Base-by-base conservation (phyloP, 2,329 filamentous ascomycete genomes). In the Dothistroma pini region DNA sequence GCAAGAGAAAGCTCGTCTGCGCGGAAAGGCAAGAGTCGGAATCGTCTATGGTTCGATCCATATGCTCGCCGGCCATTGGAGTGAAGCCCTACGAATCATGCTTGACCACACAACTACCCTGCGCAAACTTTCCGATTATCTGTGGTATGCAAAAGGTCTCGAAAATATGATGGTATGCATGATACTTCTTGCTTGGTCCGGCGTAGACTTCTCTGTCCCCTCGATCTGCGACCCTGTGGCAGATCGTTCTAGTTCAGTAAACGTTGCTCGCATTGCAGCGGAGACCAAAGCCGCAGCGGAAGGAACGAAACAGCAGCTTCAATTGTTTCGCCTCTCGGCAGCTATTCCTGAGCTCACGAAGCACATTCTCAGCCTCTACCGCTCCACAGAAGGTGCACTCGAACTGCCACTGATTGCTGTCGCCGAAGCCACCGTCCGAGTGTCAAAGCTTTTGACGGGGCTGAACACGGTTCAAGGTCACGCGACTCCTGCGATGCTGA, bases 61-160 rank as follows among this genome's bases (percentile, higher is more conserved):
- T 74, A 84, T 99, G 68, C 89, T 93, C 75, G 89, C 91, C 57
- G 95, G 95, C 29, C 86, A 92, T 64, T 97, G 95, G 92, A 85
- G 83, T 53, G 93, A 97, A 76, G 93, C 93, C 8, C 75, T 97
- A 51, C 89, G 86, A 73, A 91, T 96, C 72, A 83, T 97, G 22
- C 81, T 86, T 10, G 93, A 97, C 62, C 91, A 89, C 57, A 92
- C 90, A 1, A 84, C 84, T 10, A 86, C 88, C 68, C 89, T 91
- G 16, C 89, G 91, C 69, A 87, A 86, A 41, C 84, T 90, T 61
- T 93, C 91, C 69, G 95, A 99, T 75, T 91, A 96, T 75, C 75
- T 97, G n/a, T 99, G 95, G 93, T 91, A 97, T 77, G 95, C 90
- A 19, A 97, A 97, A 76, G 93, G 91, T 0, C 81, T 99, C 21